Percentiles rank a stretch among this genome's conserved stretches.
These are phyloP conservation scores for Amphicarpaea edgeworthii DNA, from an alignment of 306 rosid species.

Conservation along the genomic window DNA sequence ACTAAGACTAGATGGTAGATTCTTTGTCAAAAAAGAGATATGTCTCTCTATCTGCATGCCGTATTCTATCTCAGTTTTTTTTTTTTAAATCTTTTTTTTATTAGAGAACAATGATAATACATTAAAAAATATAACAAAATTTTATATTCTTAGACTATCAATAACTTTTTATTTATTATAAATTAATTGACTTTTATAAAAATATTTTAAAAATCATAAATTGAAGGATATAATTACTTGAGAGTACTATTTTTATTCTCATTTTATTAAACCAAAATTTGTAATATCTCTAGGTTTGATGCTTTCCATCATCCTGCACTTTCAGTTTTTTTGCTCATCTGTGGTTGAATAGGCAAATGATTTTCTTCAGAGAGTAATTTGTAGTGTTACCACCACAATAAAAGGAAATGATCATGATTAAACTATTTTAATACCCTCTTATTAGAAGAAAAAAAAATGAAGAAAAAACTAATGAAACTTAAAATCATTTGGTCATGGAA, in stretches of 20 bases:
- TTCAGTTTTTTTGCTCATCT: background rate
- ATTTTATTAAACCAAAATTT: background rate
- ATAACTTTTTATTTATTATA: too few species aligned
- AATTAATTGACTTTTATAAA: too few species aligned
- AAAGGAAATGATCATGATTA: background rate
- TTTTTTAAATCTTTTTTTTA: background rate
- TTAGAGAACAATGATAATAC: too few species aligned
- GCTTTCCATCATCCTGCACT: background rate
- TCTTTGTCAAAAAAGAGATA: background rate
- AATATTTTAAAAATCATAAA: too few species aligned
- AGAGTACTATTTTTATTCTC: too few species aligned
- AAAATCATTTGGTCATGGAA: background rate
- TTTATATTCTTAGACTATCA: too few species aligned
- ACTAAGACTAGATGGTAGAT: slow-evolving; percentile 26
- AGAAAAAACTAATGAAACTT: background rate
- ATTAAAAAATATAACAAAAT: too few species aligned
- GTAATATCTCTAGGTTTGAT: too few species aligned
- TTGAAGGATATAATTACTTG: too few species aligned
- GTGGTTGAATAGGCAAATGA: background rate
- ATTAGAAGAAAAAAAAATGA: background rate
- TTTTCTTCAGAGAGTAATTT: background rate
- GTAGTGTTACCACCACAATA: background rate
- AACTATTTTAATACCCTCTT: background rate
- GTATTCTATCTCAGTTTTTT: background rate
- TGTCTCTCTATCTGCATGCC: background rate